These are phyloP conservation scores for Quercus tomentella DNA, from an alignment of 331 rosid genomes.

Conservation along the genomic window DNA sequence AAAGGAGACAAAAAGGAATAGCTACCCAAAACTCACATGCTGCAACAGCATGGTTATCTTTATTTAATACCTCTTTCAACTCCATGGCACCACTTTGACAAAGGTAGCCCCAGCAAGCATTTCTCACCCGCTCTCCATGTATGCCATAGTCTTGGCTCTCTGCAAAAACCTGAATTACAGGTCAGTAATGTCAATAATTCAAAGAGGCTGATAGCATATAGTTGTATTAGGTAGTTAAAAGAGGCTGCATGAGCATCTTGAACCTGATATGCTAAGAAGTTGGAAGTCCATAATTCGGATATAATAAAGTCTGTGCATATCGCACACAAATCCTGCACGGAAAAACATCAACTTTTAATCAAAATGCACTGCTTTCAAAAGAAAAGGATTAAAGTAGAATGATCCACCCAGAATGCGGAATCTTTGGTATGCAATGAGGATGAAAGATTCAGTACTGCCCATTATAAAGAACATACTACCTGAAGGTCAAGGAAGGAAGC, in stretches of 20 bases:
- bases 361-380: conserved; percentile 1
- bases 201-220: not conserved
- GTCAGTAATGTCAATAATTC: conserved; percentile 19
- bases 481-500: conserved; percentile 99
- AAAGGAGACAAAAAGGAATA: conserved; percentile 14
- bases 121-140: conserved; percentile 94
- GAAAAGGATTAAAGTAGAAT: not conserved
- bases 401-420: not conserved
- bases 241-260: conserved; percentile 28
- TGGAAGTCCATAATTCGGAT: conserved; percentile 95
- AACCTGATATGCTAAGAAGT: conserved; percentile 98
- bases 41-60: conserved; percentile 20
- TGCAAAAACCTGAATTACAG: conserved; percentile 69
- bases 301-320: conserved; percentile 92
- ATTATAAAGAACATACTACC: conserved; percentile 37
- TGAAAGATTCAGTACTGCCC: not conserved
- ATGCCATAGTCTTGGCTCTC: conserved; percentile 95
- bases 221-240: conserved; percentile 9
- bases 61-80: conserved; percentile 78
- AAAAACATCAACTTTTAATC: not conserved
- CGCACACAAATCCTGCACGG: conserved; percentile 82
- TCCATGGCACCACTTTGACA: conserved; percentile 99
- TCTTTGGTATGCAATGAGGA: not conserved
- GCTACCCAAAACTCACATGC: conserved; percentile 14
- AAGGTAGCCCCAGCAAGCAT: conserved; percentile 99